These are phyloP conservation scores for Gynochthodes officinalis DNA, from an alignment of 257 asterid species.

Conservation along the genomic window DNA sequence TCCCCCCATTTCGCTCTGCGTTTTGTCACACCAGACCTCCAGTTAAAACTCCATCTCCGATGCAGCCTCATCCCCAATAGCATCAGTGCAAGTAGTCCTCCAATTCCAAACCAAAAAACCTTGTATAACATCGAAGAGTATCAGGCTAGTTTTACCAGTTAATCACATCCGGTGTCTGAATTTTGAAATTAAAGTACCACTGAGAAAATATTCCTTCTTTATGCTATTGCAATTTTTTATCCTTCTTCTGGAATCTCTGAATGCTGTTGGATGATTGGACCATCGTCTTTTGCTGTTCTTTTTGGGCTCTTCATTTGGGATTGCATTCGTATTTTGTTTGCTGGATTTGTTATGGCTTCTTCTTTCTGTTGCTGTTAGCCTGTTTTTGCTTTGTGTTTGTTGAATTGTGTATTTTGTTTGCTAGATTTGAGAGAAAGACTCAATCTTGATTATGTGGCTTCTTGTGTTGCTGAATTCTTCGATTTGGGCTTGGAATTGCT, in stretches of 20 bases:
- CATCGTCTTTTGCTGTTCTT: conserved; percentile 15
- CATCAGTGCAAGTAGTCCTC: conserved; percentile 1
- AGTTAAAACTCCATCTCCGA: too few species aligned
- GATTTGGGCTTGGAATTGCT: neutral
- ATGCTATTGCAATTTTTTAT: conserved; percentile 1
- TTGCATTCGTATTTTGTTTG: too few species aligned
- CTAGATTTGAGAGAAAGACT: too few species aligned
- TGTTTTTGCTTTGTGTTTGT: too few species aligned
- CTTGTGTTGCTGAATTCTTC: neutral
- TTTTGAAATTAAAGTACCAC: conserved; percentile 15
- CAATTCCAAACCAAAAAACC: conserved; percentile 9
- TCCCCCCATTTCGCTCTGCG: too few species aligned
- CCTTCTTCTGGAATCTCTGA: conserved; percentile 1
- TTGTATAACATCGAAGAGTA: neutral
- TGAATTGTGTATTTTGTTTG: too few species aligned
- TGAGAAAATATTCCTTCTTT: neutral
- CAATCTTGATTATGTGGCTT: too few species aligned
- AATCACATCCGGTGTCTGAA: neutral
- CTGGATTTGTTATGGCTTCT: conserved; percentile 2
- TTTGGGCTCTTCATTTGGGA: neutral
- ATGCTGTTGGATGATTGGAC: conserved; percentile 28
- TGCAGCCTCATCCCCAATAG: neutral
- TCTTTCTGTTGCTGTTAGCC: too few species aligned
- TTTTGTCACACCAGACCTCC: too few species aligned
- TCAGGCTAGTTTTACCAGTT: conserved; percentile 1